Evolutionary conservation across 2,329 filamentous ascomycete genomes (phyloP).

Genomic region (Trichoderma sp.): DNA sequence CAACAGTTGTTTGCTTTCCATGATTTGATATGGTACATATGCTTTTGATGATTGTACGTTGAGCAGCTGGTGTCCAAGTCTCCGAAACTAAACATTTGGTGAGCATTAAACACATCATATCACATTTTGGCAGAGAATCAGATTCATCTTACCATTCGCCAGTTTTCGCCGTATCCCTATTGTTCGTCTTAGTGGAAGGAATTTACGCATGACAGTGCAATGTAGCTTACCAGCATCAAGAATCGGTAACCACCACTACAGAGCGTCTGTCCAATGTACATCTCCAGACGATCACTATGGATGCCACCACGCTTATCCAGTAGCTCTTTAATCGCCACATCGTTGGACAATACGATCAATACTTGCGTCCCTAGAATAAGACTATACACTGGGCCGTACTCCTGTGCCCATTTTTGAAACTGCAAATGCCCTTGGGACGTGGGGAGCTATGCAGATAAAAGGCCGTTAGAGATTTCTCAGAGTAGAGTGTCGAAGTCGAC

Average conservation of each 20-base stretch:
- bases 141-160: not conserved
- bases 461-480: not conserved
- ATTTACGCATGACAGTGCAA: not conserved
- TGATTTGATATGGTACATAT: not conserved
- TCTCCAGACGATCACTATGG: not conserved
- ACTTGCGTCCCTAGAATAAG: slow-evolving; percentile 51
- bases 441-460: not conserved
- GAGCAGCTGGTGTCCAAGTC: not conserved
- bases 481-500: too few relatives aligned
- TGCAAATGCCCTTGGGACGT: not conserved
- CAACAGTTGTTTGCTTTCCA: not conserved
- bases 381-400: slow-evolving; percentile 54
- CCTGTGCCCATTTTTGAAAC: slow-evolving; percentile 49
- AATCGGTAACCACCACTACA: not conserved
- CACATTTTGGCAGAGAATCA: not conserved
- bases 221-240: not conserved
- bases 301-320: slow-evolving; percentile 52
- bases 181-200: not conserved
- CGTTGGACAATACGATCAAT: not conserved
- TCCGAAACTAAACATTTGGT: not conserved
- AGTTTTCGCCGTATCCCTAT: not conserved
- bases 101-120: not conserved
- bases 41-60: not conserved
- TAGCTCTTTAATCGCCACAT: slow-evolving; percentile 44
- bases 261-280: not conserved